Conservation (phyloP, 2,329 filamentous ascomycete species). For the Xylaria multiplex region DNA sequence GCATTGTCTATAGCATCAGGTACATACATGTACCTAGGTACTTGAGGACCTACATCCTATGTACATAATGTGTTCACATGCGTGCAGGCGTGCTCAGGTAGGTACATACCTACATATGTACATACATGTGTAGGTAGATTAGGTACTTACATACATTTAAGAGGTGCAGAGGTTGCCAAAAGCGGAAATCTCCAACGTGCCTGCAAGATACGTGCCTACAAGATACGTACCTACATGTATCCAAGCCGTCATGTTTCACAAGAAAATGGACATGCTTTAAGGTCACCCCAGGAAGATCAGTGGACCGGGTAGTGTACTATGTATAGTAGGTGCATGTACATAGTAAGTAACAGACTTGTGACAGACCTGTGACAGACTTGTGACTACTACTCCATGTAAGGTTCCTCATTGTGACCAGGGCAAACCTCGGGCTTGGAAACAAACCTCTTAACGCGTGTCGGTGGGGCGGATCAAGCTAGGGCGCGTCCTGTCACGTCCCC, state of each 20-base stretch:
- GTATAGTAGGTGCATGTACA: no score
- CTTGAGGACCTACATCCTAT: neutral
- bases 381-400: no score
- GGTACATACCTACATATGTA: no score
- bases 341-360: no score
- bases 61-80: no score
- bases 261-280: neutral
- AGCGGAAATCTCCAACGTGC: slow-evolving; percentile 23
- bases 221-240: neutral
- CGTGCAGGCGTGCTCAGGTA: no score
- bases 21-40: neutral
- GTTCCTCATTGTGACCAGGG: no score
- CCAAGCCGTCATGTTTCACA: slow-evolving; percentile 10
- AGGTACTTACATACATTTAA: no score
- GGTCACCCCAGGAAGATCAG: neutral
- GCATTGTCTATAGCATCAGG: neutral
- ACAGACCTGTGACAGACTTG: no score
- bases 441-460: slow-evolving; percentile 12
- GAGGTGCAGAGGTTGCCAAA: neutral
- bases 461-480: slow-evolving; percentile 21
- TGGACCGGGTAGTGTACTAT: no score
- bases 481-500: slow-evolving; percentile 29
- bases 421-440: no score
- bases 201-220: neutral
- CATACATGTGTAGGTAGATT: no score